Base-by-base conservation (phyloP, 345 rosid genomes). In the Euphorbia peplus region DNA sequence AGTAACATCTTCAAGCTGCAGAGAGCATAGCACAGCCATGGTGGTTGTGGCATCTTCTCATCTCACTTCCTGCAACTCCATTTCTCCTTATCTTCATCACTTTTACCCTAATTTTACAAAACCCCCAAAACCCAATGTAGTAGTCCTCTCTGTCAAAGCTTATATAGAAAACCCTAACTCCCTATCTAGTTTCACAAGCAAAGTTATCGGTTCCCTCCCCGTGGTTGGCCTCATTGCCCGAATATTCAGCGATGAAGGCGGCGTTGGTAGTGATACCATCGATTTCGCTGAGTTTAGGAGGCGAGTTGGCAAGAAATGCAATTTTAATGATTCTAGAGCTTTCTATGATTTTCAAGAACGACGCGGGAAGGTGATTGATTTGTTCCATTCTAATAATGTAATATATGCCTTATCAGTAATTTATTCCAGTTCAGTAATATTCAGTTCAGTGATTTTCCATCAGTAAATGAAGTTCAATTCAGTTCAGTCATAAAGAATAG, bases 231-330 rank as follows among this genome's bases (percentile, higher is more conserved):
- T 93, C 51, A 66, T 93, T 3, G 98, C 95, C 0, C 77, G 98
- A 75, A 89, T 93, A 64, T 63, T 88, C 78, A 88, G 86, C 60
- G 95, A 91, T 42, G 97, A 93, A 81, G 98, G 97, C 18, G 97
- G 98, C 15, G 90, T 93, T 26, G 98, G 98, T 9, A 71, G 80
- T 60, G 97, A 93, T 74, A 79, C 80, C 25, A 80, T 93, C 51
- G 98, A 93, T 74, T 91, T 93, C 64, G 98, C 98, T 0, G 98
- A 93, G 84, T 93, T 93, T 70, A 71, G 98, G 73, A 82, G 96
- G 81, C 81, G 97, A 68, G 90, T 93, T 1, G 98, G 97, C 39
- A 95, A 95, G 72, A 80, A 89, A 56, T 95, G 96, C 57, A 69
- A 88, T 0, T 55, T 87, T 10, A 70, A 21, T 66, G 97, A 91